phyloP scores from a whole-genome alignment of 1,139 yeast genomes.

The Casaregolazyma lundiana region DNA sequence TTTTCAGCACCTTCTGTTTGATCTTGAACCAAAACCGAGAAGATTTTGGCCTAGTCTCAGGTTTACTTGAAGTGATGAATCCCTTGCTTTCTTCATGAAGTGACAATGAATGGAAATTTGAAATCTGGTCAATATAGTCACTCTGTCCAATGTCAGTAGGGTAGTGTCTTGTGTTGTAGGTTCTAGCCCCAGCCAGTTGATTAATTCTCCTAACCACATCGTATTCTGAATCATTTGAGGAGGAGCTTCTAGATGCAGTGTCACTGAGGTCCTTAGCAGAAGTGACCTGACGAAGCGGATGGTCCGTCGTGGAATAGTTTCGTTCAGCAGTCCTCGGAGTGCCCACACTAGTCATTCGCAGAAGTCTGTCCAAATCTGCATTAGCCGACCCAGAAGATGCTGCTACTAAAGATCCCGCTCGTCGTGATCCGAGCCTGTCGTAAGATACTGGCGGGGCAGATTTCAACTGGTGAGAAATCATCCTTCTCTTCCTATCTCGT shows the following conservation, averaged over 20 bases:
- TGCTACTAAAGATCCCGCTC: neutral
- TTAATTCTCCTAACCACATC: neutral
- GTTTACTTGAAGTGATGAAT: no score
- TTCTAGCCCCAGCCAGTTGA: neutral
- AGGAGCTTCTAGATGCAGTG: neutral
- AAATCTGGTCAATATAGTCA: no score
- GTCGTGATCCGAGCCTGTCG: neutral
- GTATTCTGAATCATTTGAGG: neutral
- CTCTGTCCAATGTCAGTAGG: no score
- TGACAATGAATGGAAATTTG: no score
- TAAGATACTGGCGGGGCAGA: neutral
- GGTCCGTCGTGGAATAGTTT: slow-evolving; percentile 4
- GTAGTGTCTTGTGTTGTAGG: neutral
- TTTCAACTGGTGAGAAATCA: neutral
- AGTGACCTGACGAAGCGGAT: slow-evolving; percentile 10
- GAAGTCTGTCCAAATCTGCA: neutral
- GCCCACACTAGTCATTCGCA: neutral
- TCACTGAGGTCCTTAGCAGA: slow-evolving; percentile 1
- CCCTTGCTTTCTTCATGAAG: neutral
- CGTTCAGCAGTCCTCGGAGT: neutral
- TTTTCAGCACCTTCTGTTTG: neutral
- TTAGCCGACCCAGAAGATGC: neutral
- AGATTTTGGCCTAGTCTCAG: no score
- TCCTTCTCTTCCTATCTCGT: neutral
- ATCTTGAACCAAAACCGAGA: neutral